Evolutionary conservation across 2,329 filamentous ascomycete genomes (phyloP).

Genomic region (Beauveria sp.): DNA sequence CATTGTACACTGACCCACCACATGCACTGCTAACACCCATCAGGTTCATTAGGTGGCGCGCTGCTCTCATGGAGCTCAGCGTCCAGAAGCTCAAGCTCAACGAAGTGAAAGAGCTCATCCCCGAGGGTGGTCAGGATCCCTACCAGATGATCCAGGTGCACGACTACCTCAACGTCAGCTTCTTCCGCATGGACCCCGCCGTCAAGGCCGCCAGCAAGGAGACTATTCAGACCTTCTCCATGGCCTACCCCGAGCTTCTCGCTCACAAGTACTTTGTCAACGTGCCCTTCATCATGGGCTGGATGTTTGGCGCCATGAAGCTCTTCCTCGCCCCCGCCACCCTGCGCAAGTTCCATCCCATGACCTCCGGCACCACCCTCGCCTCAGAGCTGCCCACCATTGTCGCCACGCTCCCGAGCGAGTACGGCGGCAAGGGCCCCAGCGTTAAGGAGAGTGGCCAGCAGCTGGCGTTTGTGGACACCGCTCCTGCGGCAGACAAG

Average conservation of each 20-base stretch:
- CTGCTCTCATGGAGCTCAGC: slow-evolving; percentile 83
- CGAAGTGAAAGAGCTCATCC: slow-evolving; percentile 61
- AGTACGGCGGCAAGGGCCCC: slow-evolving; percentile 69
- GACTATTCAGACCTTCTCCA: slow-evolving; percentile 73
- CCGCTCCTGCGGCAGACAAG: slow-evolving; percentile 18
- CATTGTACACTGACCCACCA: neutral
- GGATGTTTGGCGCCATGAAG: slow-evolving; percentile 71
- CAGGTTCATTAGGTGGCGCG: slow-evolving; percentile 85
- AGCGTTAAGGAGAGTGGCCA: slow-evolving; percentile 29
- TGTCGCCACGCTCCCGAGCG: slow-evolving; percentile 58
- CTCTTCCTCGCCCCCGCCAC: slow-evolving; percentile 66
- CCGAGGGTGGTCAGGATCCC: slow-evolving; percentile 67
- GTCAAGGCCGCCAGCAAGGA: slow-evolving; percentile 71
- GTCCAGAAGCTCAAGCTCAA: slow-evolving; percentile 65
- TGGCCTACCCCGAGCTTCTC: slow-evolving; percentile 82
- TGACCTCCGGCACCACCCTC: slow-evolving; percentile 64
- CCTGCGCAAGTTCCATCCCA: slow-evolving; percentile 71
- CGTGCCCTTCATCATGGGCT: slow-evolving; percentile 85
- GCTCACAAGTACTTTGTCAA: slow-evolving; percentile 90
- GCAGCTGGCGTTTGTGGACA: slow-evolving; percentile 16
- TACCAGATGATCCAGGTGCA: slow-evolving; percentile 92
- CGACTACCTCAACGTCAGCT: slow-evolving; percentile 83
- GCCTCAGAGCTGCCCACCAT: slow-evolving; percentile 52
- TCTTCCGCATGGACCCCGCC: slow-evolving; percentile 70
- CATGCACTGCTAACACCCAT: neutral